Evolutionary conservation across 1,284 basidiomycete species (phyloP).

Genomic region (Leucoagaricus sp.): DNA sequence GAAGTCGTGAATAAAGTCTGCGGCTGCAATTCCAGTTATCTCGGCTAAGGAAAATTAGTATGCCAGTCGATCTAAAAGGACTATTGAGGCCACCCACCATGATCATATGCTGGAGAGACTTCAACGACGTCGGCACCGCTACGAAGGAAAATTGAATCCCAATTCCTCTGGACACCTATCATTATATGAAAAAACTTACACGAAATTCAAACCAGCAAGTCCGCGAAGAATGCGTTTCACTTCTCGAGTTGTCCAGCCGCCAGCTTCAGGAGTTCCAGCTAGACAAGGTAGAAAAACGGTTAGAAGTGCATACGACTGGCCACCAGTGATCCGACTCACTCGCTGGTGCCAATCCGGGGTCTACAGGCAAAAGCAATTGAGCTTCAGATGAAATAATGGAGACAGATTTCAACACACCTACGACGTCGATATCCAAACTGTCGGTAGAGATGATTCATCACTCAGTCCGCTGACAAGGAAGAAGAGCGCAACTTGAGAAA

Average conservation of each 20-base stretch:
- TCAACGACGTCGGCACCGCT: constrained; percentile 79
- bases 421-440: constrained; percentile 78
- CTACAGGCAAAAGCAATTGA: constrained; percentile 32
- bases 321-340: constrained; percentile 47
- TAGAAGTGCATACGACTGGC: neutral
- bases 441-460: neutral
- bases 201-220: constrained; percentile 74
- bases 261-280: constrained; percentile 85
- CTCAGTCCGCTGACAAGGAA: too few relatives aligned
- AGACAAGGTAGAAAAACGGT: neutral
- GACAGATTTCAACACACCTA: constrained; percentile 45
- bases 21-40: constrained; percentile 70
- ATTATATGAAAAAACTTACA: constrained; percentile 46
- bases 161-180: neutral
- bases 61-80: neutral
- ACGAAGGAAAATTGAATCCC: constrained; percentile 1
- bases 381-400: neutral
- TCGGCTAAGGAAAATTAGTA: constrained; percentile 48
- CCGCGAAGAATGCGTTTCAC: constrained; percentile 79
- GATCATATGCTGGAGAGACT: constrained; percentile 82
- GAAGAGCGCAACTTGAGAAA: too few relatives aligned
- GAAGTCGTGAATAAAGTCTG: constrained; percentile 73
- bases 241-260: constrained; percentile 82
- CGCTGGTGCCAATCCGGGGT: constrained; percentile 78
- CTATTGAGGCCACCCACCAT: constrained; percentile 36